phyloP scores from a whole-genome alignment of 2,329 filamentous ascomycete genomes.

The Arthrobotrys sphaeroides region DNA sequence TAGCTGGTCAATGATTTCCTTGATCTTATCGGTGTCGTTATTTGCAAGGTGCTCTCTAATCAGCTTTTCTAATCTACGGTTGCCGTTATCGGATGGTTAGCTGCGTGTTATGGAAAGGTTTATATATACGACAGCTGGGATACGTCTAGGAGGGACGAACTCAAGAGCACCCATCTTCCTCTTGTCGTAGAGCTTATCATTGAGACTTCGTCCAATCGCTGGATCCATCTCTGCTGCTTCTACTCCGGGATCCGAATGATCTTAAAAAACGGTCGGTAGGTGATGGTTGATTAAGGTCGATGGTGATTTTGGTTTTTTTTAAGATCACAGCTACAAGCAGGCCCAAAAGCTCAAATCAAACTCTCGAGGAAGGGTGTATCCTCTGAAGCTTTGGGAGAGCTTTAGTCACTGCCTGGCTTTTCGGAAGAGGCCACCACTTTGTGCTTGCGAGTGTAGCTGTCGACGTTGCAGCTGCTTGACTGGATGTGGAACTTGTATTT shows the following conservation, averaged over 20 bases:
- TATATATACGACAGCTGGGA: background rate
- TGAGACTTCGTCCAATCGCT: conserved; percentile 87
- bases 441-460: conserved; percentile 1
- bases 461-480: background rate
- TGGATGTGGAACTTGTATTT: background rate
- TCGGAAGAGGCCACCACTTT: conserved; percentile 34
- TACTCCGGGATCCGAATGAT: conserved; percentile 17
- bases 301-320: background rate
- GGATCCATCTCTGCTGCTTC: conserved; percentile 73
- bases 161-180: conserved; percentile 95
- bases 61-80: conserved; percentile 79
- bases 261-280: conserved; percentile 3
- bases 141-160: conserved; percentile 66
- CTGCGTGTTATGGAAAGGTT: background rate
- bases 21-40: conserved; percentile 81
- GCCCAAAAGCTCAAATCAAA: conserved; percentile 18
- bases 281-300: background rate
- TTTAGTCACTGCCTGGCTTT: conserved; percentile 17
- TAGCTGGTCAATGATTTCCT: conserved; percentile 90
- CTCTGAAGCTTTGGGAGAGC: conserved; percentile 37
- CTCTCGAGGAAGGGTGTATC: conserved; percentile 14
- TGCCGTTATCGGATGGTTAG: background rate
- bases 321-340: conserved; percentile 6
- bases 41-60: conserved; percentile 83
- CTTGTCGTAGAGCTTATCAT: conserved; percentile 99